Conservation (phyloP, 129 eudicot genomes). For the Heracleum sosnowskyi region DNA sequence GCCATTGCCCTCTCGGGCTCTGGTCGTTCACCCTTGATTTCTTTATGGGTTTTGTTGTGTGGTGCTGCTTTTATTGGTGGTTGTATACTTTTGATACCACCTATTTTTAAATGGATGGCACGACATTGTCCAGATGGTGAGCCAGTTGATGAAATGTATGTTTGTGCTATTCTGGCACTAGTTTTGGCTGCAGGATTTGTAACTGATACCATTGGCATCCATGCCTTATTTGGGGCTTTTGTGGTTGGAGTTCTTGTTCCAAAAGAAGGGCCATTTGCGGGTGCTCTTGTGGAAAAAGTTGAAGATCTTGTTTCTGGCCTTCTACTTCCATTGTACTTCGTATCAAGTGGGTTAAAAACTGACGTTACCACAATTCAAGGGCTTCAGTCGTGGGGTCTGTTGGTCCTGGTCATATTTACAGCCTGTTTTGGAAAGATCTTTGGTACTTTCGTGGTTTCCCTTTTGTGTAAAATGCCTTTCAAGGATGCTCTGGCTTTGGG, state of each 20-base stretch:
- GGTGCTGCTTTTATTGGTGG: constrained; percentile 43
- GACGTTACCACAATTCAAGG: constrained; percentile 67
- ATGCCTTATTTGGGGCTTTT: constrained; percentile 85
- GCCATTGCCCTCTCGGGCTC: constrained; percentile 72
- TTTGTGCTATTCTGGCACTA: constrained; percentile 64
- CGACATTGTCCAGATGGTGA: constrained; percentile 63
- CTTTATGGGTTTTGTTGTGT: constrained; percentile 71
- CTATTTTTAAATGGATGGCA: constrained; percentile 59
- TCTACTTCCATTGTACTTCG: constrained; percentile 75
- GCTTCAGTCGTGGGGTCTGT: constrained; percentile 75
- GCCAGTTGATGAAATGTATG: constrained; percentile 62
- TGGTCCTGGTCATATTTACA: constrained; percentile 53
- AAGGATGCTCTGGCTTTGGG: constrained; percentile 69
- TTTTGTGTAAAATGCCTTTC: constrained; percentile 41
- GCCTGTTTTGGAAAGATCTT: constrained; percentile 81
- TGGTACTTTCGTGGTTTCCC: constrained; percentile 55
- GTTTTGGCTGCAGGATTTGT: constrained; percentile 79
- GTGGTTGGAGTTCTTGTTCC: constrained; percentile 83
- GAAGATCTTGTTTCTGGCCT: constrained; percentile 91
- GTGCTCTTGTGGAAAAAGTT: constrained; percentile 74
- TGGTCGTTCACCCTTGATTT: constrained; percentile 44
- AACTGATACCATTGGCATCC: constrained; percentile 76
- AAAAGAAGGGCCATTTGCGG: constrained; percentile 72
- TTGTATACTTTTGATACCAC: constrained; percentile 49
- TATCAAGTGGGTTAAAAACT: constrained; percentile 81